A percentile compares a stretch with the other conserved stretches of the same genome.
Evolutionary conservation across 2,329 filamentous ascomycete species (phyloP).

Genomic region (Macrophomina tecta): DNA sequence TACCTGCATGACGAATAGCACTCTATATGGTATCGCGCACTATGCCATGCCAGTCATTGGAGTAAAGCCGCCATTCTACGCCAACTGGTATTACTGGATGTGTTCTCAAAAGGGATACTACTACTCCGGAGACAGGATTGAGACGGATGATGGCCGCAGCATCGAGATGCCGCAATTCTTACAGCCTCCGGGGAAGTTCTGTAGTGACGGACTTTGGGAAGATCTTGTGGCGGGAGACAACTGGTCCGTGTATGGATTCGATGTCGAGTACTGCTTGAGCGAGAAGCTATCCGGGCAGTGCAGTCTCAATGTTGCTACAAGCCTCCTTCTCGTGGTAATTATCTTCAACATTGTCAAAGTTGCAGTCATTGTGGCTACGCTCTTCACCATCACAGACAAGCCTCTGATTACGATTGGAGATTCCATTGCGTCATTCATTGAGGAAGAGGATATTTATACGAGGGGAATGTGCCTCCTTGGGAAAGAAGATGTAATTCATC

Average conservation of each 20-base stretch:
- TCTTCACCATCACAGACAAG: not conserved
- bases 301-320: not conserved
- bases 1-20: not conserved
- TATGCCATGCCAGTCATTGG: slow-evolving; percentile 24
- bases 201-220: slow-evolving; percentile 22
- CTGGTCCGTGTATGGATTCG: slow-evolving; percentile 1
- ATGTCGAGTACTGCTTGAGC: slow-evolving; percentile 20
- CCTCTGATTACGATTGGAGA: slow-evolving; percentile 37
- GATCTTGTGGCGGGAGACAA: not conserved
- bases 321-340: not conserved
- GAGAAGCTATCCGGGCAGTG: slow-evolving; percentile 1
- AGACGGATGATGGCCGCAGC: no score
- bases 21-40: not conserved
- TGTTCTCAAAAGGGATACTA: slow-evolving; percentile 20
- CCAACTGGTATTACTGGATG: slow-evolving; percentile 23
- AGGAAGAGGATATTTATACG: slow-evolving; percentile 14
- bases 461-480: slow-evolving; percentile 4
- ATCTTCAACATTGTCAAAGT: not conserved
- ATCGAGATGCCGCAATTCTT: no score
- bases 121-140: no score
- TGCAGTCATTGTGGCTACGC: not conserved
- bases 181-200: slow-evolving; percentile 1
- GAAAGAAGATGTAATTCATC: not conserved
- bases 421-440: slow-evolving; percentile 34
- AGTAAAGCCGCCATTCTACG: not conserved